Evolutionary conservation across 2,329 filamentous ascomycete genomes (phyloP).

Genomic region (Monascus ruber): DNA sequence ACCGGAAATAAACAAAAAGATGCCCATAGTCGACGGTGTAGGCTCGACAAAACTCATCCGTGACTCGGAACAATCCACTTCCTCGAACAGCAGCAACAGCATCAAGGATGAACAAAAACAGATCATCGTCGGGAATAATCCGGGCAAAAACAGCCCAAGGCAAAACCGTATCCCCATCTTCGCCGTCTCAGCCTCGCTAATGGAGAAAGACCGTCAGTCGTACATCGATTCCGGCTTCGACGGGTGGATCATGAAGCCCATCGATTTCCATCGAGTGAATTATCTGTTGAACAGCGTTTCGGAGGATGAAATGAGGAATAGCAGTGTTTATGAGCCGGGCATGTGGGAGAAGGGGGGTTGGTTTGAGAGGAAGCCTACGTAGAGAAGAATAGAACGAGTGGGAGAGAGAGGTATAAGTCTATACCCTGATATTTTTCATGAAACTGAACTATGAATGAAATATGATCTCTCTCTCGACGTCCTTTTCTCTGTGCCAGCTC

Average conservation of each 20-base stretch:
- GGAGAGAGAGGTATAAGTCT: too few species aligned
- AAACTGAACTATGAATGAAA: too few species aligned
- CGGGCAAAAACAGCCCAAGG: conserved; percentile 35
- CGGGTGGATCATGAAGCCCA: conserved; percentile 84
- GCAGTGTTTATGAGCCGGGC: conserved; percentile 58
- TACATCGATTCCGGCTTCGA: conserved; percentile 76
- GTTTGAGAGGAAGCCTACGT: conserved; percentile 43
- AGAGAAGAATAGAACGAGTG: conserved; percentile 1
- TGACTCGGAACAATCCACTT: conserved; percentile 50
- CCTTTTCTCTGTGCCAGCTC: too few species aligned
- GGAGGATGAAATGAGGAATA: conserved; percentile 45
- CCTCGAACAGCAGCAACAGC: background rate
- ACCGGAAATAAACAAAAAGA: conserved; percentile 39
- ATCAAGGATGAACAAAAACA: background rate
- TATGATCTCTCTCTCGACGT: too few species aligned
- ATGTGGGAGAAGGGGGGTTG: conserved; percentile 80
- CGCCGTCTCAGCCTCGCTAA: conserved; percentile 71
- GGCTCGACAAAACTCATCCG: conserved; percentile 75
- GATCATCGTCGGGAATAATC: background rate
- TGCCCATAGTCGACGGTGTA: conserved; percentile 83
- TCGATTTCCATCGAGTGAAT: conserved; percentile 66
- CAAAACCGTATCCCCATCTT: conserved; percentile 68
- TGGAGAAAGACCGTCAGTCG: conserved; percentile 54
- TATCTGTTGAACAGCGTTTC: conserved; percentile 59
- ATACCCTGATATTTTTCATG: too few species aligned